A percentile compares a stretch with the other conserved stretches of the same genome.
These are phyloP conservation scores for Podospora pseudopauciseta DNA, from an alignment of 495 filamentous ascomycete species.

Conservation along the genomic window DNA sequence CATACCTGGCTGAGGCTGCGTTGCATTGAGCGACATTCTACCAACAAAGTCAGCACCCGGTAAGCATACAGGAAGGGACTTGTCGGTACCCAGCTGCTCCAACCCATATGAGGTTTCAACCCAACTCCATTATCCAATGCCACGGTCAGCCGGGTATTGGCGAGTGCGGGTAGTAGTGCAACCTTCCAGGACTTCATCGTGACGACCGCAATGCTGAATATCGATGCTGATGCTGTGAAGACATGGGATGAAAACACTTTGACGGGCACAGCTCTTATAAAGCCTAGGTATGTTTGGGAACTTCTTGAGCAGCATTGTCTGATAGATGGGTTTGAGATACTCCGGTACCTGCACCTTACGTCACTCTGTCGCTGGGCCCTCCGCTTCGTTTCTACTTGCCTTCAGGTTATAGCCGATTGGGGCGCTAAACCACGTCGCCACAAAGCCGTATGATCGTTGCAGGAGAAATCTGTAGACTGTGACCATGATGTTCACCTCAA, in stretches of 20 bases:
- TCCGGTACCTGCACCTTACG: too few species aligned
- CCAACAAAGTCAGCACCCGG: not conserved
- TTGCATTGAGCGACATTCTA: constrained; percentile 27
- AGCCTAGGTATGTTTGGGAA: not conserved
- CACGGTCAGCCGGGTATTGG: too few species aligned
- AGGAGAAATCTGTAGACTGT: too few species aligned
- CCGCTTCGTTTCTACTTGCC: too few species aligned
- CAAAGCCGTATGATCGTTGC: too few species aligned
- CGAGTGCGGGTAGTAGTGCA: not conserved
- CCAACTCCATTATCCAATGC: constrained; percentile 19
- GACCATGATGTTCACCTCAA: too few species aligned
- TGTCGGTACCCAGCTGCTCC: constrained; percentile 24
- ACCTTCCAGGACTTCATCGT: not conserved
- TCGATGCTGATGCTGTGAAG: not conserved
- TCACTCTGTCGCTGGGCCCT: too few species aligned
- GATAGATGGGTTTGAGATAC: not conserved
- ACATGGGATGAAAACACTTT: not conserved
- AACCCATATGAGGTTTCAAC: constrained; percentile 23
- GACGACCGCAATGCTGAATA: not conserved
- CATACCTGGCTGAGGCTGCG: constrained; percentile 22
- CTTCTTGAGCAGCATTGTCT: not conserved
- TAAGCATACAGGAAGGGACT: not conserved
- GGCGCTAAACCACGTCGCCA: too few species aligned
- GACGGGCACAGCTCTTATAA: not conserved
- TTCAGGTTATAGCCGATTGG: too few species aligned